These are phyloP conservation scores for Mayamaea pseudoterrestris DNA, from an alignment of 108 stramenopile genomes.

Conservation along the genomic window DNA sequence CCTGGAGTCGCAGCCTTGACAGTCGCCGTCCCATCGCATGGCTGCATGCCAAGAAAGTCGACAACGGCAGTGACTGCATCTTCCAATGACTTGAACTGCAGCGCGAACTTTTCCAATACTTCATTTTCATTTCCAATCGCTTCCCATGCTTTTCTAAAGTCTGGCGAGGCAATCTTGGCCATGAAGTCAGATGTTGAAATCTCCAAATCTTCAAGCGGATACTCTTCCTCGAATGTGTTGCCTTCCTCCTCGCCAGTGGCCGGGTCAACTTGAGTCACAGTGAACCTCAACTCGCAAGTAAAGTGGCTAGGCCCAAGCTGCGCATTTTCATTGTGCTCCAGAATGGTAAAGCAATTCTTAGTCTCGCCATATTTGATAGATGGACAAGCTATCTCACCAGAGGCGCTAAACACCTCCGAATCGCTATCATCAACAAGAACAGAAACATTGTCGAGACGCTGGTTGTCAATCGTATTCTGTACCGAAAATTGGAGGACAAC, in stretches of 20 bases:
- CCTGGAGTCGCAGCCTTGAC: conserved; percentile 34
- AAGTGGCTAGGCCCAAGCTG: conserved; percentile 29
- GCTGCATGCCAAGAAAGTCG: conserved; percentile 82
- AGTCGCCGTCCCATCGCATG: conserved; percentile 80
- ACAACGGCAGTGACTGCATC: conserved; percentile 76
- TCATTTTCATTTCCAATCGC: conserved; percentile 61
- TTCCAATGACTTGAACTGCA: conserved; percentile 81
- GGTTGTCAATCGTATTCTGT: conserved; percentile 89
- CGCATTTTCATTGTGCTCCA: conserved; percentile 37
- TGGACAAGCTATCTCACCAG: conserved; percentile 42
- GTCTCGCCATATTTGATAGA: conserved; percentile 56
- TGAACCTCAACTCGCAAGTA: conserved; percentile 68
- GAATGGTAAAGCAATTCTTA: conserved; percentile 60
- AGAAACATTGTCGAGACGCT: conserved; percentile 72
- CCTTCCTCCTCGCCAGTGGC: conserved; percentile 68
- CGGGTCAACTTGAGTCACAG: conserved; percentile 66
- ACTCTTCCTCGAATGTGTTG: conserved; percentile 84
- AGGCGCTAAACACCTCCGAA: conserved; percentile 36
- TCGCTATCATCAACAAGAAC: conserved; percentile 77
- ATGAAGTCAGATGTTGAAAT: conserved; percentile 85
- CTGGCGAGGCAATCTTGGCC: conserved; percentile 78
- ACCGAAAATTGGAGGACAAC: conserved; percentile 89
- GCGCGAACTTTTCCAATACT: conserved; percentile 84
- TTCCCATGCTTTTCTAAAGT: conserved; percentile 88
- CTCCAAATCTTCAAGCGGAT: conserved; percentile 81